Evolutionary conservation across 1,284 basidiomycete species (phyloP), one percentile per base, ranked within the genome.

Genomic region (Ganoderma lingzhi): DNA sequence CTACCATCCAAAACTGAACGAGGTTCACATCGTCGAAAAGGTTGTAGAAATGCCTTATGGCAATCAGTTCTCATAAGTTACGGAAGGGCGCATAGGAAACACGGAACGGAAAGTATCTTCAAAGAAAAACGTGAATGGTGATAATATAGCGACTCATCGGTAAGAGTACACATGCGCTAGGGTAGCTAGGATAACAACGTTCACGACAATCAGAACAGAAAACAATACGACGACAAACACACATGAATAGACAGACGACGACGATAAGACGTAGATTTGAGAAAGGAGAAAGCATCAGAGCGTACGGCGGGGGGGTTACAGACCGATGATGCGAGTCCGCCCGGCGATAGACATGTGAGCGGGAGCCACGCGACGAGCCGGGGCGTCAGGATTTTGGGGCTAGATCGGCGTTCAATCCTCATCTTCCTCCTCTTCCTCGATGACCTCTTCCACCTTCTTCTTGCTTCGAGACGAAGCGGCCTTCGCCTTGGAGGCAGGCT

Each of bases 341-440:
- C 58, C 58, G 41, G 37, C 23, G 17, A 14, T 35, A n/a, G 56
- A 35, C 19, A 14, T 23, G 37, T 35, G n/a, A 8, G 37, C 10
- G 19, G n/a, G 58, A 35, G 19, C 37, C 35, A 39, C 58, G 37
- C 37, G 3, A 37, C 37, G 8, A 59, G 58, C 59, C 14, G 41
- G 4, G 59, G 35, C 35, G 41, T 35, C 44, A 37, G n/a, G 53
- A 66, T n/a, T 45, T 32, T 66, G 55, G 66, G 17, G 8, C 53
- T 10, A 41, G 23, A 3, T 23, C n/a, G 19, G 17, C 37, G 17
- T 19, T 61, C 39, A 61, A 37, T 61, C 69, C n/a, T 76, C 67
- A 10, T 78, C 76, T 48, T 75, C 72, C 6, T 77, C 77, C 8
- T 70, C 69, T 58, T 76, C 77, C 39, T 74, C 70, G 55, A 71